Percentiles rank a stretch among this genome's conserved stretches.
phyloP scores from a whole-genome alignment of 2,329 filamentous ascomycete genomes.

The Aspergillus glaucus region DNA sequence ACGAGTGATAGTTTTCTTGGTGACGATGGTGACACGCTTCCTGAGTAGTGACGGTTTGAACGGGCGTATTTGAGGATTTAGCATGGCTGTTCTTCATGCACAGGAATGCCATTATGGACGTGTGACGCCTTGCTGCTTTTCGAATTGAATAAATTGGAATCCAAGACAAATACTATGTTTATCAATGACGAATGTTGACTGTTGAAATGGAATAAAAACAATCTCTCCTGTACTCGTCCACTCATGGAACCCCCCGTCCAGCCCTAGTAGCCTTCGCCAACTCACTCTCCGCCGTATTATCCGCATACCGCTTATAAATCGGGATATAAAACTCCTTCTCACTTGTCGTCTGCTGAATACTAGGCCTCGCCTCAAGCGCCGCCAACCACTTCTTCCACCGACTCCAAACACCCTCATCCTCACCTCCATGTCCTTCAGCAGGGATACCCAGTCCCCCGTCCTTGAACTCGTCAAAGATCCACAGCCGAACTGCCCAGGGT shows the following conservation, averaged over 20 bases:
- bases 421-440: conserved; percentile 40
- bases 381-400: conserved; percentile 61
- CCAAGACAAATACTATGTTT: too few relatives aligned
- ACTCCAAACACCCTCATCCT: conserved; percentile 55
- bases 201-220: too few relatives aligned
- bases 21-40: too few relatives aligned
- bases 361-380: conserved; percentile 55
- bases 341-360: conserved; percentile 62
- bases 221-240: not conserved
- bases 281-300: conserved; percentile 57
- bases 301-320: conserved; percentile 63
- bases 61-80: too few relatives aligned
- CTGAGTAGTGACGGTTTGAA: too few relatives aligned
- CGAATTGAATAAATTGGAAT: too few relatives aligned
- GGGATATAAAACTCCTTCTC: conserved; percentile 60
- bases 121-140: too few relatives aligned
- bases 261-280: conserved; percentile 58
- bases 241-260: conserved; percentile 57
- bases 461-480: conserved; percentile 71
- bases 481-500: conserved; percentile 66
- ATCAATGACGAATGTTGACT: too few relatives aligned
- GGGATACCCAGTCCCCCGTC: conserved; percentile 47
- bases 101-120: too few relatives aligned
- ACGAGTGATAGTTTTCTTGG: too few relatives aligned
- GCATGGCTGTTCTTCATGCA: too few relatives aligned